Evolutionary conservation across 768 basidiomycete genomes (phyloP).

Genomic region (Xanthoconium purpureum): DNA sequence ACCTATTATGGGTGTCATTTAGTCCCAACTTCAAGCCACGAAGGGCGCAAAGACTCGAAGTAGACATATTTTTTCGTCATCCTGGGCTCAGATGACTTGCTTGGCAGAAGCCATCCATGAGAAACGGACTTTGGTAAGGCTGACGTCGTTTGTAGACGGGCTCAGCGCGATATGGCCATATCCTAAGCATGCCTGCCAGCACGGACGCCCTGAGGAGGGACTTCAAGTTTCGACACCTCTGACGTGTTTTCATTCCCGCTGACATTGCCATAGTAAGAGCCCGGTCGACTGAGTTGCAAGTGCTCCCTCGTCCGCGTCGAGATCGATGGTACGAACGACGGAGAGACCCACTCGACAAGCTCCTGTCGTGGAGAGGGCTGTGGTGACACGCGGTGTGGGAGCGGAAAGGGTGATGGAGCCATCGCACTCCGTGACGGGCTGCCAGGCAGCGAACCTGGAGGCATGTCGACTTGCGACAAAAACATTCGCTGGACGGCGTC

Average conservation of each 20-base stretch:
- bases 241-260: constrained; percentile 30
- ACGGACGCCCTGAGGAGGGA: constrained; percentile 5
- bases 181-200: constrained; percentile 2
- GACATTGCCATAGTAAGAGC: constrained; percentile 27
- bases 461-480: constrained; percentile 18
- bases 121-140: constrained; percentile 4
- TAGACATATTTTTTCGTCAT: constrained; percentile 8
- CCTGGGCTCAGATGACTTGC: background rate
- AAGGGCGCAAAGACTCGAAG: constrained; percentile 7
- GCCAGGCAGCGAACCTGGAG: constrained; percentile 10
- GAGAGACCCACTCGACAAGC: constrained; percentile 21
- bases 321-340: constrained; percentile 16
- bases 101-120: constrained; percentile 3
- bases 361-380: constrained; percentile 31
- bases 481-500: constrained; percentile 20
- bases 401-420: constrained; percentile 10
- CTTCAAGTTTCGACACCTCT: constrained; percentile 8
- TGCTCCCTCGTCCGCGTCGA: constrained; percentile 19
- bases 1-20: constrained; percentile 1
- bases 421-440: constrained; percentile 17
- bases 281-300: constrained; percentile 15
- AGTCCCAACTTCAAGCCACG: constrained; percentile 9
- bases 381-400: constrained; percentile 26
- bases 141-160: constrained; percentile 7
- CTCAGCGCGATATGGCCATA: constrained; percentile 1